Evolutionary conservation across 352 stramenopile genomes (phyloP).

Genomic region (Globisporangium mamillatum): DNA sequence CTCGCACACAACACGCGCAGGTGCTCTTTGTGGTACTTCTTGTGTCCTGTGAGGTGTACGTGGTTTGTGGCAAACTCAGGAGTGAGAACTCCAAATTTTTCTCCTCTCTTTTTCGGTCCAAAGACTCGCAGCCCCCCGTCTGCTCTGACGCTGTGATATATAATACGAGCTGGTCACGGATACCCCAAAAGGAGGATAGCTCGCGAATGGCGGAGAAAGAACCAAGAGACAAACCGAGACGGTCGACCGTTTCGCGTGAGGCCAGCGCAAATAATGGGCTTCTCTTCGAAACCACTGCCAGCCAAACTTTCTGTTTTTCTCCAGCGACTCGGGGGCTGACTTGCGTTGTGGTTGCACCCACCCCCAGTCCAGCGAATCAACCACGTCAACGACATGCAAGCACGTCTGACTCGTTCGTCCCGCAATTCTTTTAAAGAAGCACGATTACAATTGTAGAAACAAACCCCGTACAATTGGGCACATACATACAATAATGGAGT

Average conservation of each 20-base stretch:
- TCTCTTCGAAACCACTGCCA: not conserved
- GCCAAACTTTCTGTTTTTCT: not conserved
- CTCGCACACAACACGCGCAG: constrained; percentile 3
- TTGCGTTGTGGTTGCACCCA: not conserved
- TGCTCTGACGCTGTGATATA: not conserved
- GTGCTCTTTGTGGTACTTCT: not conserved
- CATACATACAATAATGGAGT: not conserved
- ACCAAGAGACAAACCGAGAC: not conserved
- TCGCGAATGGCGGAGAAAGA: not conserved
- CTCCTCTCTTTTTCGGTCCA: not conserved
- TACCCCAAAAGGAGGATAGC: not conserved
- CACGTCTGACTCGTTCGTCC: not conserved
- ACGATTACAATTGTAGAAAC: not conserved
- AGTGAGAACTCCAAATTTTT: constrained; percentile 3
- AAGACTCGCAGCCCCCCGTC: not conserved
- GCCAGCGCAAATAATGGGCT: not conserved
- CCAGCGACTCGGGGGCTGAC: not conserved
- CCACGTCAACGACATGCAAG: not conserved
- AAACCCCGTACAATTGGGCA: not conserved
- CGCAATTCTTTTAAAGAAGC: not conserved
- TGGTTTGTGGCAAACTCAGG: not conserved
- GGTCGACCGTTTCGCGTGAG: not conserved
- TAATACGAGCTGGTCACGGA: not conserved
- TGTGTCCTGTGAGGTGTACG: not conserved
- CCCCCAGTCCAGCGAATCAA: not conserved